Percentiles rank a stretch among this genome's conserved stretches.
phyloP scores from a whole-genome alignment of 768 basidiomycete genomes.

The Lanmaoa pseudosensibilis region DNA sequence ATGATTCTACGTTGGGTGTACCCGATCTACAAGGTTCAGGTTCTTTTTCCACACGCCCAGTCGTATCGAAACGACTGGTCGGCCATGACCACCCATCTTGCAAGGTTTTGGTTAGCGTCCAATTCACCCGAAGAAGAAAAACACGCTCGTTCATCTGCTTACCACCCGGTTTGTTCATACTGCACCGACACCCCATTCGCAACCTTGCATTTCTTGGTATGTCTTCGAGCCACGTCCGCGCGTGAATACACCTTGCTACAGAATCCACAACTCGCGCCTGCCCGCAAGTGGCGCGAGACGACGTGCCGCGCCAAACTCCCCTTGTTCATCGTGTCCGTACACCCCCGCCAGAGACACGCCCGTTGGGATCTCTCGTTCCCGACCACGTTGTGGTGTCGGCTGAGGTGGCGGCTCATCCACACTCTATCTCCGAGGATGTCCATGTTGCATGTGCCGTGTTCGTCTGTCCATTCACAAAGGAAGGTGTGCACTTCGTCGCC shows the following conservation, averaged over 20 bases:
- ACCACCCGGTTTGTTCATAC: conserved; percentile 2
- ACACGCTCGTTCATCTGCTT: background rate
- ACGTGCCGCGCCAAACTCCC: conserved; percentile 27
- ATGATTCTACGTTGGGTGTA: background rate
- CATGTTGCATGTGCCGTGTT: conserved; percentile 23
- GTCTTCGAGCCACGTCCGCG: conserved; percentile 26
- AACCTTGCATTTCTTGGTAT: conserved; percentile 27
- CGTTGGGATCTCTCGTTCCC: conserved; percentile 19
- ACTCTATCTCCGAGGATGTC: conserved; percentile 15
- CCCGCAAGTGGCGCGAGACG: conserved; percentile 22
- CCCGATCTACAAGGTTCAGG: background rate
- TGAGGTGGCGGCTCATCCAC: conserved; percentile 27
- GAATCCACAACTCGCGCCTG: conserved; percentile 20
- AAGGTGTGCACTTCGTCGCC: conserved; percentile 3
- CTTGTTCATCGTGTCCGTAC: conserved; percentile 28
- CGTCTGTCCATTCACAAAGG: conserved; percentile 26
- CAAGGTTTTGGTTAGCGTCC: background rate
- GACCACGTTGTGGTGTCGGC: conserved; percentile 15
- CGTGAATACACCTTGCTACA: conserved; percentile 30
- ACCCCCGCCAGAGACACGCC: conserved; percentile 24
- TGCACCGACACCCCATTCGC: conserved; percentile 12
- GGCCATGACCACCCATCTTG: background rate
- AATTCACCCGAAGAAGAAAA: background rate
- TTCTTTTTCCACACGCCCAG: background rate
- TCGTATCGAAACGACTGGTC: background rate